These are phyloP conservation scores for Hamamelis virginiana DNA, from an alignment of 164 flowering plant species.

Conservation along the genomic window DNA sequence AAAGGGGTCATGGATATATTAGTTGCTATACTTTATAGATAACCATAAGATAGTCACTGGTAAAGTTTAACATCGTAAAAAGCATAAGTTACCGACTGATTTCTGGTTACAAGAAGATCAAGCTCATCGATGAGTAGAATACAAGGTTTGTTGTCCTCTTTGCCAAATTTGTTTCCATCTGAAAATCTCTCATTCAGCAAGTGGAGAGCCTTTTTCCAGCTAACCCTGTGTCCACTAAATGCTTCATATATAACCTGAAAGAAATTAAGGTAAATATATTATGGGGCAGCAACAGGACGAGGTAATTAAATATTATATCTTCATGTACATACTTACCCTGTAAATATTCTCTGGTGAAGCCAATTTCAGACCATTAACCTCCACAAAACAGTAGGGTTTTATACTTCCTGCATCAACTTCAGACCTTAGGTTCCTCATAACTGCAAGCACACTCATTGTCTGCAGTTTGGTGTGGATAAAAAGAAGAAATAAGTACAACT, in stretches of 20 bases:
- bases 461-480: constrained; percentile 37
- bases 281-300: not conserved
- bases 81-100: constrained; percentile 71
- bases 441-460: constrained; percentile 97
- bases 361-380: constrained; percentile 89
- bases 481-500: constrained; percentile 8
- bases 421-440: constrained; percentile 72
- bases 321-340: constrained; percentile 46
- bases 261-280: not conserved
- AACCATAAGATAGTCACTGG: not conserved
- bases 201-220: constrained; percentile 93
- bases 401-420: constrained; percentile 81
- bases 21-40: not conserved
- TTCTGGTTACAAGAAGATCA: constrained; percentile 92
- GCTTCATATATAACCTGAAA: constrained; percentile 90
- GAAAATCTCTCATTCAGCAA: constrained; percentile 81
- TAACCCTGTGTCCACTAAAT: constrained; percentile 82
- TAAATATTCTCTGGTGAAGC: constrained; percentile 91
- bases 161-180: constrained; percentile 47
- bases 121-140: constrained; percentile 94
- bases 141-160: constrained; percentile 69
- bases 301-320: not conserved
- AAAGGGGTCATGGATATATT: not conserved
- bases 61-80: constrained; percentile 2
- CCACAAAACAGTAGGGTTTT: constrained; percentile 80